Evolutionary conservation across 495 filamentous ascomycete genomes (phyloP).

Genomic region (Aspergillus sclerotiicarbonarius): DNA sequence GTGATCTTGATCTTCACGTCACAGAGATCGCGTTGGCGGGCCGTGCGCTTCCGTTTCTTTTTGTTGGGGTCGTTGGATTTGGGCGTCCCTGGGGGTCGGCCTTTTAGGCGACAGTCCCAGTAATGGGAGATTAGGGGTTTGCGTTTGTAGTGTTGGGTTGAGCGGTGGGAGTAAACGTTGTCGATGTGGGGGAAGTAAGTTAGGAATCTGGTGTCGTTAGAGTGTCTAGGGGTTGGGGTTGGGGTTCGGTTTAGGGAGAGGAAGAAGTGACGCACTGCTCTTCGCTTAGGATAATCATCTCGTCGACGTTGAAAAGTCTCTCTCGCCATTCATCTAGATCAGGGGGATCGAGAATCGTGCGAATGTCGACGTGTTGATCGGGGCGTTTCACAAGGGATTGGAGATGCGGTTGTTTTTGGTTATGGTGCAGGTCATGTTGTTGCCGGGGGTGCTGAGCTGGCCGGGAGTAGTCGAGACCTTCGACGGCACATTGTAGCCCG

Average conservation of each 20-base stretch:
- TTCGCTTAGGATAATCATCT: conserved; percentile 70
- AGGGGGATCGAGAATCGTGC: conserved; percentile 60
- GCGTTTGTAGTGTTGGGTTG: conserved; percentile 81
- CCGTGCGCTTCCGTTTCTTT: conserved; percentile 82
- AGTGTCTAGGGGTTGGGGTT: neutral
- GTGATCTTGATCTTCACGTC: conserved; percentile 94
- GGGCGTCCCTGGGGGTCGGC: conserved; percentile 76
- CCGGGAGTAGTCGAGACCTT: neutral
- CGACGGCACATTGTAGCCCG: neutral
- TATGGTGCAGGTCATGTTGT: conserved; percentile 10
- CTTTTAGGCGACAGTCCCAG: conserved; percentile 88
- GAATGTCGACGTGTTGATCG: conserved; percentile 11
- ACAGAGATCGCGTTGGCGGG: conserved; percentile 74
- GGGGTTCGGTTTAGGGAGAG: conserved; percentile 1
- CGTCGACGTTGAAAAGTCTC: conserved; percentile 74
- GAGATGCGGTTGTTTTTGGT: conserved; percentile 12
- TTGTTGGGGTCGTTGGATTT: conserved; percentile 84
- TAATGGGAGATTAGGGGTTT: conserved; percentile 83
- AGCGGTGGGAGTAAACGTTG: conserved; percentile 89
- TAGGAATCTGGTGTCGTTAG: conserved; percentile 58
- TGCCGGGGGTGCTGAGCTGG: conserved; percentile 6
- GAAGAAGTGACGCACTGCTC: conserved; percentile 63
- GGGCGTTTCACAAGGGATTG: conserved; percentile 12
- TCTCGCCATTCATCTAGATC: conserved; percentile 71
- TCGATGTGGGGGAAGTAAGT: conserved; percentile 90